Conservation (phyloP, 1,284 basidiomycete species). For the Pseudozyma tsukubaensis region DNA sequence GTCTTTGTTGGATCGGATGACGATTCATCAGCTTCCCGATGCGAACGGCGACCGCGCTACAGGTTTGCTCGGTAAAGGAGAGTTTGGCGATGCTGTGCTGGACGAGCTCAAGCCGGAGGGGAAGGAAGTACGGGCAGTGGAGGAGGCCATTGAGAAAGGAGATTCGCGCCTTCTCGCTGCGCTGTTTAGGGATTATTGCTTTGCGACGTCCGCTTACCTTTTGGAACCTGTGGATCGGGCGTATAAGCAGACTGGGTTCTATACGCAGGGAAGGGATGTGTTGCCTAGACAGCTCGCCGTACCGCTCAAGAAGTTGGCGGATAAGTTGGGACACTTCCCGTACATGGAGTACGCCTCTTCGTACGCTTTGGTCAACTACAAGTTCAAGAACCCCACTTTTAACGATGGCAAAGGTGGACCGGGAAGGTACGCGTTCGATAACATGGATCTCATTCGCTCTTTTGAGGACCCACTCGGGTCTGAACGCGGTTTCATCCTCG, state of each 20-base stretch:
- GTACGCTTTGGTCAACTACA: constrained; percentile 64
- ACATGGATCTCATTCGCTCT: constrained; percentile 62
- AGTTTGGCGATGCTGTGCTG: constrained; percentile 61
- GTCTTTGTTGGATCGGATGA: constrained; percentile 63
- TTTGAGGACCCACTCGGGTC: constrained; percentile 61
- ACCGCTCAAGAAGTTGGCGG: constrained; percentile 60
- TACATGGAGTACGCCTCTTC: constrained; percentile 63
- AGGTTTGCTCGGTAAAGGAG: constrained; percentile 61
- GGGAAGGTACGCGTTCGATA: constrained; percentile 58
- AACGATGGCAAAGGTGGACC: constrained; percentile 31
- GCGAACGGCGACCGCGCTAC: constrained; percentile 38
- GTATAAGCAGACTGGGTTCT: constrained; percentile 57
- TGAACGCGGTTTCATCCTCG: constrained; percentile 62
- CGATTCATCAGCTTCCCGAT: constrained; percentile 61
- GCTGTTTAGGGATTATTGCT: constrained; percentile 67
- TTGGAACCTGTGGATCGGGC: constrained; percentile 61
- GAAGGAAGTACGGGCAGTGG: constrained; percentile 43
- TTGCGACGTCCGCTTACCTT: constrained; percentile 62
- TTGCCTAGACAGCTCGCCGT: constrained; percentile 58
- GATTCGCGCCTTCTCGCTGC: constrained; percentile 59
- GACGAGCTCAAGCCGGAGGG: constrained; percentile 50
- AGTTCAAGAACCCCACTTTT: constrained; percentile 29
- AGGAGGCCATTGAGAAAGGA: constrained; percentile 38
- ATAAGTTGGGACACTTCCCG: constrained; percentile 59
- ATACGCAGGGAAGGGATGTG: constrained; percentile 49